A percentile compares a stretch with the other conserved stretches of the same genome.
phyloP scores from a whole-genome alignment of 805 yeast genomes.

The Yarrowia keelungensis region DNA sequence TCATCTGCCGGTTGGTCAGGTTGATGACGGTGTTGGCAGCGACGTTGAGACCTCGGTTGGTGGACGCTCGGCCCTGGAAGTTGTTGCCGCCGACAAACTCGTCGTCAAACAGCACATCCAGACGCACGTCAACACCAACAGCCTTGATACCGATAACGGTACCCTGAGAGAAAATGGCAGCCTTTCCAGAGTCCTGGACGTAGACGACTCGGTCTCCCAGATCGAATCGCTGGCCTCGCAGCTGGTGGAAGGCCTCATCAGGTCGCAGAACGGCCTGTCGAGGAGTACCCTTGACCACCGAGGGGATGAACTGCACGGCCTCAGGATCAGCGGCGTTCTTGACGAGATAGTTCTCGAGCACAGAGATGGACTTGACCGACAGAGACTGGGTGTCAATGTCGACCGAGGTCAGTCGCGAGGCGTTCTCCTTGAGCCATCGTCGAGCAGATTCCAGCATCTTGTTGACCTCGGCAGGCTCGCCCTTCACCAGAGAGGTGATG shows the following conservation, averaged over 20 bases:
- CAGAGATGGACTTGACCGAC: conserved; percentile 66
- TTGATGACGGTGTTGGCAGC: conserved; percentile 85
- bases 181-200: conserved; percentile 85
- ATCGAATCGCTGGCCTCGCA: conserved; percentile 76
- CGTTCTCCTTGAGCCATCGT: conserved; percentile 58
- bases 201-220: conserved; percentile 91
- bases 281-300: conserved; percentile 81
- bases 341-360: conserved; percentile 68
- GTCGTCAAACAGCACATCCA: conserved; percentile 83
- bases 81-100: conserved; percentile 83
- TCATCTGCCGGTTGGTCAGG: conserved; percentile 73
- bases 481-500: conserved; percentile 39
- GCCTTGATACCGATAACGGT: conserved; percentile 80
- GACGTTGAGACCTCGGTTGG: conserved; percentile 83
- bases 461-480: conserved; percentile 46
- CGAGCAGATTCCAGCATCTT: conserved; percentile 53
- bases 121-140: conserved; percentile 58
- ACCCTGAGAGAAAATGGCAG: conserved; percentile 86
- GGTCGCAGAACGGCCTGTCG: conserved; percentile 82
- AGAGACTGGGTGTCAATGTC: conserved; percentile 80
- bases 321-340: conserved; percentile 52
- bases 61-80: conserved; percentile 75
- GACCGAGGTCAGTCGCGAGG: conserved; percentile 60
- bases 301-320: conserved; percentile 57
- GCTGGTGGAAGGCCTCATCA: conserved; percentile 68